Evolutionary conservation across 441 rosid species (phyloP), one percentile per base, ranked within the genome.

Genomic region (Populus hybrid): DNA sequence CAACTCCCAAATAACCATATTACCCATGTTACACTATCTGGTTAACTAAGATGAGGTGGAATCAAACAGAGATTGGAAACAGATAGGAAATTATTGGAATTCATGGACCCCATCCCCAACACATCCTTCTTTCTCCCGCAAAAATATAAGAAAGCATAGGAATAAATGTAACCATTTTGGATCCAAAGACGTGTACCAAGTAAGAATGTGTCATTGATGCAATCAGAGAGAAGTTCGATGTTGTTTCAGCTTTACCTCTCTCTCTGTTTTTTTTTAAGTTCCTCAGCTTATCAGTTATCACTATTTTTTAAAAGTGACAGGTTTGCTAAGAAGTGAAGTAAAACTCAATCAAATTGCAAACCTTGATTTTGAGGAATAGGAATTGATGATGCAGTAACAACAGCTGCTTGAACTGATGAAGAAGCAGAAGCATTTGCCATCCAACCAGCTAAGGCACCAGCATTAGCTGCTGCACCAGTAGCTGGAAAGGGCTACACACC

Each of bases 351-450:
- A 32, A 57, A 75, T 50, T 77, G 73, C 87, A 75, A 74, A 95
- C 98, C 93, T 91, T 92, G 97, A 86, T 87, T 91, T 75, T 87
- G 96, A 23, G 94, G 86, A 84, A 85, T 86, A 50, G 96, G 94
- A 46, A 91, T 89, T 26, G 92, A 86, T 11, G 92, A 90, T 75
- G 97, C 91, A 72, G 92, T 88, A 78, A 89, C 92, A 82, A 92
- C 92, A 78, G 96, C 91, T 34, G 97, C 94, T 88, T 91, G 98
- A 73, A 91, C 90, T 81, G 97, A 86, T 65, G 97, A 88, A 81
- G 98, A 88, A 75, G 91, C 97, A 81, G 97, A 91, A 73, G 91
- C 90, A 88, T 89, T 87, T 82, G 97, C 92, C 97, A 94, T 94
- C 97, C 97, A 94, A 78, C 95, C 90, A 79, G 95, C 97, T 79